Evolutionary conservation across 2,329 filamentous ascomycete species (phyloP), one percentile per base, ranked within the genome.

Genomic region (Decorospora gaudefroyi): DNA sequence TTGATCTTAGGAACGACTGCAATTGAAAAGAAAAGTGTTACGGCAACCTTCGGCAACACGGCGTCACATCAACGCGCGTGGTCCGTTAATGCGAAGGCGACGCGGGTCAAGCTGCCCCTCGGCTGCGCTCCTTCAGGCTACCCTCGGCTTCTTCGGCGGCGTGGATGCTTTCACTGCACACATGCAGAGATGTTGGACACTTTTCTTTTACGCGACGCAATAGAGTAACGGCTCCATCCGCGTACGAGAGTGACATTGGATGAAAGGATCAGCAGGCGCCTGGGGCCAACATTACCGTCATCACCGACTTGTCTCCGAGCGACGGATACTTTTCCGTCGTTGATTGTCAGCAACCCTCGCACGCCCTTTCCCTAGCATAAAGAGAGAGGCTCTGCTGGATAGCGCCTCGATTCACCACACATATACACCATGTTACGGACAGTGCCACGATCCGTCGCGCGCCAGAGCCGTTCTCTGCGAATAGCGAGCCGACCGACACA

Each of bases 381-480:
- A 54, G 42, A 43, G 33, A 26, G 18, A 21, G 35, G 16, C 30
- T 43, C 39, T 49, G 38, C 49, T 47, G 38, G 42, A 13, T 39
- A 41, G 31, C 39, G 44, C 37, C 38, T 52, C 26, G 18, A 30
- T 34, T 28, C 25, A 7, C 18, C 32, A 28, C 25, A 38, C 27
- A 38, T 38, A 36, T 41, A 49, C 55, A 55, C 53, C 36, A 73
- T 73, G 70, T 50, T 73, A 25, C 69, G 70, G 40, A 70, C 63
- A 45, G 58, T 64, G 27, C 59, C 65, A 29, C 67, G 69, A 50
- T 62, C 66, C 32, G 51, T 70, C 38, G 62, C 59, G 55, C 67
- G 69, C 52, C 67, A 65, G 49, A 68, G 62, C 49, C 67, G 63
- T 42, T 53, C 58, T 38, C 51, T 64, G 32, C 58, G 55, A 45